Conservation (phyloP, 371 early-diverging fungal species). For the Mortierella sp. region DNA sequence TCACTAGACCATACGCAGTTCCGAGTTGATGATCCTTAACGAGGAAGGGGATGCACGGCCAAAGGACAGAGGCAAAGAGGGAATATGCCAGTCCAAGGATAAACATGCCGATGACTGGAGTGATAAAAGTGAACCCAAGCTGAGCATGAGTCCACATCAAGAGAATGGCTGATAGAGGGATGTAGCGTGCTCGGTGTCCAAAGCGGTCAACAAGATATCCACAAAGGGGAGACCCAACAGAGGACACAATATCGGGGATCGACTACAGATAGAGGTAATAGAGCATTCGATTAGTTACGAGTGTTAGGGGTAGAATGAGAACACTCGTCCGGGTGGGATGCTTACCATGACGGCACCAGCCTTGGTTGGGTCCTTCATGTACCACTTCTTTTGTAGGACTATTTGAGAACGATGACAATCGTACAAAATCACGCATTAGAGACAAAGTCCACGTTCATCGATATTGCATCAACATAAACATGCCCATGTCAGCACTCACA, state of each 20-base stretch:
- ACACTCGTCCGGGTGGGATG: too few species aligned
- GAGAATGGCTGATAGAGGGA: constrained; percentile 65
- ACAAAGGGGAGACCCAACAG: constrained; percentile 67
- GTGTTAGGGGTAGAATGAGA: background rate
- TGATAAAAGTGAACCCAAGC: constrained; percentile 59
- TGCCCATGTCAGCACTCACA: constrained; percentile 36
- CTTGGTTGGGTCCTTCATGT: constrained; percentile 57
- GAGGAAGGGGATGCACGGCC: constrained; percentile 73
- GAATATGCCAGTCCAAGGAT: constrained; percentile 69
- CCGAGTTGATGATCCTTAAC: constrained; percentile 68
- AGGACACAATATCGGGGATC: constrained; percentile 71
- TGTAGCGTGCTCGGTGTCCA: constrained; percentile 63
- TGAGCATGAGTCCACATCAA: constrained; percentile 61
- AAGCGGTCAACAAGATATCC: constrained; percentile 68
- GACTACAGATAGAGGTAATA: constrained; percentile 27
- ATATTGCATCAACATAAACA: background rate
- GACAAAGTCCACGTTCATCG: background rate
- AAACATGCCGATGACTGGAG: constrained; percentile 62
- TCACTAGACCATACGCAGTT: constrained; percentile 77
- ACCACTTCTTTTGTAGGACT: constrained; percentile 68
- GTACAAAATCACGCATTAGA: background rate
- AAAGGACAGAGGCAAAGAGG: constrained; percentile 65
- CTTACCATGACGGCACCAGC: constrained; percentile 66
- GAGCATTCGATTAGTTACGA: background rate
- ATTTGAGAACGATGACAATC: background rate